Percentiles rank a stretch among this genome's conserved stretches.
phyloP scores from a whole-genome alignment of 1,284 basidiomycete species.

The Microbotryum saponariae region DNA sequence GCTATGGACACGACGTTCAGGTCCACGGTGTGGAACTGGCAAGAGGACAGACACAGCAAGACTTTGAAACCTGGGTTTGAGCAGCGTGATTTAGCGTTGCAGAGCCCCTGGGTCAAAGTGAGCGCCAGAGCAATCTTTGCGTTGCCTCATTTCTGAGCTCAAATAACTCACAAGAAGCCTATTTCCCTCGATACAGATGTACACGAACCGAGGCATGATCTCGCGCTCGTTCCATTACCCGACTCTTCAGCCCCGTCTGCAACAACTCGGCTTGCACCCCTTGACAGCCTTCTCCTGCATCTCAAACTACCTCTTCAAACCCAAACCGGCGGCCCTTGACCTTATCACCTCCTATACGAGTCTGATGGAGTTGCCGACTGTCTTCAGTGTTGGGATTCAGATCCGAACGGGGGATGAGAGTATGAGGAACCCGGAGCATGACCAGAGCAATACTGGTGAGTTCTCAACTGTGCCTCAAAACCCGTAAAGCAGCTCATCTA shows the following conservation, averaged over 20 bases:
- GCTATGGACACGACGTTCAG: slow-evolving; percentile 21
- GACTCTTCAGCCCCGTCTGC: slow-evolving; percentile 17
- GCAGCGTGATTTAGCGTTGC: slow-evolving; percentile 16
- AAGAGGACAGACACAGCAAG: not conserved
- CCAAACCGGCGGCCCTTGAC: slow-evolving; percentile 20
- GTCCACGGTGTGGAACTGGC: slow-evolving; percentile 15
- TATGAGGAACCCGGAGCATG: slow-evolving; percentile 20
- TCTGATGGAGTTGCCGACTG: slow-evolving; percentile 10
- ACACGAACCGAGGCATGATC: slow-evolving; percentile 28
- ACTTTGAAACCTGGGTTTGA: slow-evolving; percentile 17
- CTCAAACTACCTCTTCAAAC: slow-evolving; percentile 23
- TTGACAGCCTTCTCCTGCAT: slow-evolving; percentile 22
- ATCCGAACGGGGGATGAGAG: slow-evolving; percentile 25
- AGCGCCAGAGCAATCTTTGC: no score
- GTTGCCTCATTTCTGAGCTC: not conserved
- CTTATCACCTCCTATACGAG: slow-evolving; percentile 24
- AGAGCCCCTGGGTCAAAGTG: slow-evolving; percentile 23
- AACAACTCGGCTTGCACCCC: slow-evolving; percentile 13
- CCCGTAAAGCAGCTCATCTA: not conserved
- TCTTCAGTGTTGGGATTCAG: slow-evolving; percentile 25
- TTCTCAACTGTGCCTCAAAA: not conserved
- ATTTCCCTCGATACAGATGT: slow-evolving; percentile 2
- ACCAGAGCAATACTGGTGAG: slow-evolving; percentile 22
- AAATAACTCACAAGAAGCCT: no score
- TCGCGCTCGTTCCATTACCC: slow-evolving; percentile 22